phyloP scores from a whole-genome alignment of 495 filamentous ascomycete species.

The Tuber brumale region DNA sequence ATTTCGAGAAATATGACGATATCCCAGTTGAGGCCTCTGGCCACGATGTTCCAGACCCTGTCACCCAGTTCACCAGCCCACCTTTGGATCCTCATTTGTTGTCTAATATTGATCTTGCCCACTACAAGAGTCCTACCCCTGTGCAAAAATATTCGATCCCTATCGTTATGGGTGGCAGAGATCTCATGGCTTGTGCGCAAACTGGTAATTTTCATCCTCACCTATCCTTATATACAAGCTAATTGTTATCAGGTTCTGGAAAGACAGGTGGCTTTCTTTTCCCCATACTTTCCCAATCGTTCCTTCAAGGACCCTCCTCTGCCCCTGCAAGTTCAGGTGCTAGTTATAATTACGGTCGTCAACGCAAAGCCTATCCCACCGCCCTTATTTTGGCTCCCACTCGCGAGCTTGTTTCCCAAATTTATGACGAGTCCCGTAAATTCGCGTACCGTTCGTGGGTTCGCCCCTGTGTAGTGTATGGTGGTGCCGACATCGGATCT shows the following conservation, averaged over 20 bases:
- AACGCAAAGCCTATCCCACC: constrained; percentile 90
- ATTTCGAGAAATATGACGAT: constrained; percentile 99
- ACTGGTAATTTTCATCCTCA: constrained; percentile 54
- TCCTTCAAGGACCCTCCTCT: constrained; percentile 64
- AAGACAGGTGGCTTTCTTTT: constrained; percentile 99
- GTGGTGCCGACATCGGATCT: constrained; percentile 94
- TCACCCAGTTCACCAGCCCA: constrained; percentile 82
- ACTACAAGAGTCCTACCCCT: constrained; percentile 88
- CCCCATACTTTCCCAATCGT: constrained; percentile 94
- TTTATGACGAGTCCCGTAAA: constrained; percentile 95
- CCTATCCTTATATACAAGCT: constrained; percentile 9
- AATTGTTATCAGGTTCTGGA: constrained; percentile 55
- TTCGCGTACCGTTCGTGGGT: constrained; percentile 99
- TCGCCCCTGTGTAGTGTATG: constrained; percentile 94
- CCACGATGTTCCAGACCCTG: constrained; percentile 85
- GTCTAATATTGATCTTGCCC: constrained; percentile 82
- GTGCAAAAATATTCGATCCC: constrained; percentile 98
- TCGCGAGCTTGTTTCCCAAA: constrained; percentile 96
- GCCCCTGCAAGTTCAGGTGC: constrained; percentile 55
- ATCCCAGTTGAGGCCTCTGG: constrained; percentile 97
- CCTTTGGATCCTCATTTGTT: constrained; percentile 88
- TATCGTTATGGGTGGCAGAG: constrained; percentile 91
- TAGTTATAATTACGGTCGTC: constrained; percentile 65
- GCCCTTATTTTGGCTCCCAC: constrained; percentile 93
- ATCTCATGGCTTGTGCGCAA: constrained; percentile 98